Evolutionary conservation across 2,329 filamentous ascomycete genomes (phyloP), one percentile per base, ranked within the genome.

Genomic region (Trichoderma sp.): DNA sequence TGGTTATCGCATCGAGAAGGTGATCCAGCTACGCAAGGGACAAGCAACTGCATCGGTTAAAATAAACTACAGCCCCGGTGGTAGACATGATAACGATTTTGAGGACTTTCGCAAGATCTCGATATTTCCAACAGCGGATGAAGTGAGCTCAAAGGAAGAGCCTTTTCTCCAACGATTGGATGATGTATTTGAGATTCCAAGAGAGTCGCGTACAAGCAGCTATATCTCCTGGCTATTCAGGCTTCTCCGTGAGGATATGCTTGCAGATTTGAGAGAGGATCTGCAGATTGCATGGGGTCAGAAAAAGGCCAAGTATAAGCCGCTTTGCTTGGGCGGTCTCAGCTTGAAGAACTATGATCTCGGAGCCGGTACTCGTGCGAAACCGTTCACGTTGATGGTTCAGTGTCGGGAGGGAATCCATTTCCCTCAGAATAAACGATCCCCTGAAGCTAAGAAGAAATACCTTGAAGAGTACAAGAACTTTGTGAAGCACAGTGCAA

Each of bases 151-250:
- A 0, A 85, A 80, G 0, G 85, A 88, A 3, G 80, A 81, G 29
- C 87, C 89, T 0, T 94, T 90, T 80, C 90, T 91, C 62, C 87
- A 88, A 7, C 86, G 83, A 0, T 86, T 88, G 0, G 84, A 87
- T 4, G 88, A 89, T 2, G 83, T 93, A 0, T 81, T 84, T 1
- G 82, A 89, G 75, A 84, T 1, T 38, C 79, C 14, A 75, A 84
- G 1, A 8, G 79, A 80, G 1, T 78, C 81, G 0, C 86, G 90
- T 1, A 81, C 87, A 0, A 82, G 82, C 0, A 81, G 84, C 0
- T 91, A 94, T 80, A 81, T 93, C 0, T 93, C 94, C 79, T 93
- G 93, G 79, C 91, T 94, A 69, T 95, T 93, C 77, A 91, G 93
- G 0, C 86, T 95, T 0, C 84, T 94, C 0, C 85, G 93, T 3